Evolutionary conservation across 2,329 filamentous ascomycete genomes (phyloP), one percentile per base, ranked within the genome.

Genomic region (Aspergillus pseudotamarii): DNA sequence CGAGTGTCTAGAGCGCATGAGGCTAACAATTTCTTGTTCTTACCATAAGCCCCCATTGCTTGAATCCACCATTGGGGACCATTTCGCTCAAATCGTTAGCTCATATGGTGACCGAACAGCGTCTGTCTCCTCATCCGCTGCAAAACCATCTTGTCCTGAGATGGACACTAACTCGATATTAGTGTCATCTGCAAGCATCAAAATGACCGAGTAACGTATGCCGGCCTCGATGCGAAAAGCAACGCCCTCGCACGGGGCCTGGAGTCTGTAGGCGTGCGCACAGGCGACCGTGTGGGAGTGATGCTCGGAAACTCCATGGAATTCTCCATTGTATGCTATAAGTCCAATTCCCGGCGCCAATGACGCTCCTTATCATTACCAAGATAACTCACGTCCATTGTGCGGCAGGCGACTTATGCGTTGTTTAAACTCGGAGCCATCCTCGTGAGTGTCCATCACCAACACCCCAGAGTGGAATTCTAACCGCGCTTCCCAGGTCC

Each of bases 371-470:
- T 32, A 50, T 21, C 26, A 26, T 23, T 21, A 50, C 4, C 14
- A 8, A 34, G 28, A 58, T 34, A 30, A 26, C 30, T 48, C 28
- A 38, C 54, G 28, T 26, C 34, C 26, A 28, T 48, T 38, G 41
- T 51, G 48, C 28, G 21, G 48, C 58, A 80, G 84, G 76, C 78
- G 23, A 94, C 91, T 6, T 98, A 98, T 78, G 94, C 94, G 0
- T 78, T 95, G 60, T 97, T 94, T 82, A 98, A 98, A 78, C 85
- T 98, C 11, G 95, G 95, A n/a, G 94, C 92, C 28, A 87, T 98
- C 57, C 82, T 98, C 66, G 94, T 88, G 75, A 64, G 79, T 70
- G 16, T 14, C 36, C 3, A 34, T 51, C 32, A 45, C 34, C 45
- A 14, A 45, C 36, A 32, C 16, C 16, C 3, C 26, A n/a, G 12